Conservation (phyloP, 2,329 filamentous ascomycete species). For the Aspergillus sp. region DNA sequence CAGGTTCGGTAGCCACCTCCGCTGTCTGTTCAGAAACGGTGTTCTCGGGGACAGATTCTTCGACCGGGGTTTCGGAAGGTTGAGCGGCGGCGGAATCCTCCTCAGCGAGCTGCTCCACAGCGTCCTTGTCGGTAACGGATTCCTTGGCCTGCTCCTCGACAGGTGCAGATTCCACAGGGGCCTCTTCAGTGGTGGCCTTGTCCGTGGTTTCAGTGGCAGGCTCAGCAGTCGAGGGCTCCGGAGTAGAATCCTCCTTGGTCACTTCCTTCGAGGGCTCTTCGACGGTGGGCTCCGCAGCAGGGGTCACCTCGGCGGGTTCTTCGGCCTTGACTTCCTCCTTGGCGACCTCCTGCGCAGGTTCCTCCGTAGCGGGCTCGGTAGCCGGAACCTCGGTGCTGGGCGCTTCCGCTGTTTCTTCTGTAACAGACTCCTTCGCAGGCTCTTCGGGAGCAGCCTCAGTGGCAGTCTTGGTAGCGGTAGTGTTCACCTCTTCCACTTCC, state of each 20-base stretch:
- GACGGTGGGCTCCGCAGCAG: constrained; percentile 2
- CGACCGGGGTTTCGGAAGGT: not conserved
- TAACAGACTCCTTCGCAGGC: not conserved
- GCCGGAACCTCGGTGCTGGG: not conserved
- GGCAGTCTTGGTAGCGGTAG: not conserved
- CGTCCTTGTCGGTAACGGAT: not conserved
- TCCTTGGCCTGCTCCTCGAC: not conserved
- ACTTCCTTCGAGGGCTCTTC: constrained; percentile 8
- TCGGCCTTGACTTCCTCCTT: constrained; percentile 10
- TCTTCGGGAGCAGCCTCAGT: not conserved
- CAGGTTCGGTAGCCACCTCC: not conserved
- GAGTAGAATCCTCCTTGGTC: constrained; percentile 8
- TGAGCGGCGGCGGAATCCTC: not conserved
- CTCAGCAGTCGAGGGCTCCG: constrained; percentile 9
- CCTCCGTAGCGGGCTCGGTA: constrained; percentile 3
- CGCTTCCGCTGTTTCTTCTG: not conserved
- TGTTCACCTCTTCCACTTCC: constrained; percentile 5
- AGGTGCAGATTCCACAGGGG: not conserved
- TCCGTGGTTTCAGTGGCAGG: constrained; percentile 4
- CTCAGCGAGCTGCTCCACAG: not conserved
- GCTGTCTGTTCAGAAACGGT: not conserved
- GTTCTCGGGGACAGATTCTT: not conserved
- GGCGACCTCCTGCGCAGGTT: not conserved
- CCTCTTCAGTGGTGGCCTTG: constrained; percentile 3
- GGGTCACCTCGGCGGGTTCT: not conserved